Base-by-base conservation (phyloP, 352 stramenopile species). In the Phytophthora sp. region DNA sequence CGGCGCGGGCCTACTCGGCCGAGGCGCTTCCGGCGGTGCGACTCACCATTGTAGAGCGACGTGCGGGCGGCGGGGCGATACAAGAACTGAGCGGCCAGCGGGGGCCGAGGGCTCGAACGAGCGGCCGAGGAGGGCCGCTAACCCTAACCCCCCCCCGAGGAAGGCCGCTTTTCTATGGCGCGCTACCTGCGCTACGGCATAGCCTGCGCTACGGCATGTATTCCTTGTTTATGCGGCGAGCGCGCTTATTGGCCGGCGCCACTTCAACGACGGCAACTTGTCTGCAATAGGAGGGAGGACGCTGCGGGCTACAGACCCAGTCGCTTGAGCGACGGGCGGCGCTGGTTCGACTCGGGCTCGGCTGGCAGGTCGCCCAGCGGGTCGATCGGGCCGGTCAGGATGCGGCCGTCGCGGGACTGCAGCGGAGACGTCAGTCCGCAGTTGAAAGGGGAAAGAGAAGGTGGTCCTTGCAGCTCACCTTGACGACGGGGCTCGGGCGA, bases 291-390 rank as follows among this genome's bases (percentile, higher is more conserved):
- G n/a, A n/a, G n/a, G n/a, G n/a, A n/a, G n/a, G n/a, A n/a, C n/a
- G n/a, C n/a, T 42, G 3, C 20, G 9, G 53, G 20, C 66, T 51
- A 89, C 17, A 91, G 55, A 10, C 67, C 79, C 31, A 94, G 74
- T 21, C 82, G 66, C 50, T 82, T 79, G 8, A 91, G 59, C 3
- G 85, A 92, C 7, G 77, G 81, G 9, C 62, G 68, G 8, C 74
- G 76, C 52, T 90, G 77, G 60, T 90, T 94, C 9, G 77, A 83
- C 4, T 74, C 4, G 37, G 56, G 50, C 55, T 72, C 57, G 31
- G 60, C 17, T 10, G 74, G 71, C 0, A 82, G 69, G 42, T 87
- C 70, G 2, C 80, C 79, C 0, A 94, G 62, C 1, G 77, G 83
- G 45, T 94, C 85, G 5, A 94, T 78, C 13, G 83, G 82, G 12